These are phyloP conservation scores for Aspergillus udagawae DNA, from an alignment of 2,329 filamentous ascomycete species.

Conservation along the genomic window DNA sequence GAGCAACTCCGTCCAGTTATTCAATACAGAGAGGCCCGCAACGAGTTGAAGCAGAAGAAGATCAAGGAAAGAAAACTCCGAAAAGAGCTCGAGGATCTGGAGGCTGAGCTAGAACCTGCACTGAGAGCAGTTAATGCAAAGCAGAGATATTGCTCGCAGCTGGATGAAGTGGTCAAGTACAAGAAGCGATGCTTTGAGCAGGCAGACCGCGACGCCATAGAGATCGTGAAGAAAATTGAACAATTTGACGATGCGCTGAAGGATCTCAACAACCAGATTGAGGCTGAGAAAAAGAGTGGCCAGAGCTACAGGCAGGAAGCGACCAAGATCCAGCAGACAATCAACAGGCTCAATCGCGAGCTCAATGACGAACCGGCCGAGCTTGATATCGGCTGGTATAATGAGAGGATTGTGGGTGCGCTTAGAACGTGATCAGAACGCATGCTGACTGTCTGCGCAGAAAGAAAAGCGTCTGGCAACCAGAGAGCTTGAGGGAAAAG, in stretches of 20 bases:
- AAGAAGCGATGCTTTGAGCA: conserved; percentile 53
- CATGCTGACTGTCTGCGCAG: conserved; percentile 38
- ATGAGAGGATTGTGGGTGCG: conserved; percentile 63
- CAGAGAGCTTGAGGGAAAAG: conserved; percentile 37
- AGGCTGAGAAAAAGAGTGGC: conserved; percentile 51
- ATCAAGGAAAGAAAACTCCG: conserved; percentile 52
- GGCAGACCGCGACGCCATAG: conserved; percentile 49
- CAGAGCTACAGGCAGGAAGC: conserved; percentile 52
- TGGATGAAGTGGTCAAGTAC: conserved; percentile 54
- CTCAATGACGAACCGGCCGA: conserved; percentile 59
- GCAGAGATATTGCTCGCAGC: conserved; percentile 55
- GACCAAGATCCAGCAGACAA: conserved; percentile 49
- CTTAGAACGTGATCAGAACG: not conserved
- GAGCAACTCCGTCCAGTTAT: conserved; percentile 63
- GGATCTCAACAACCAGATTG: conserved; percentile 37
- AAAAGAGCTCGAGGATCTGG: conserved; percentile 56
- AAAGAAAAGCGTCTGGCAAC: conserved; percentile 50
- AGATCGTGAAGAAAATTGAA: conserved; percentile 40
- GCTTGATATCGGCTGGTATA: conserved; percentile 68
- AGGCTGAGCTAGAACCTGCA: conserved; percentile 62
- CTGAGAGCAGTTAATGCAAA: conserved; percentile 67
- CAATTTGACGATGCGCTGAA: conserved; percentile 35
- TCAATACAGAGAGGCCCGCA: conserved; percentile 57
- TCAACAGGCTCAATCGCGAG: conserved; percentile 61
- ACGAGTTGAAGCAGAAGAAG: conserved; percentile 51